Conservation (phyloP, 2,329 filamentous ascomycete species). For the Cylindrodendrum hubeiense region DNA sequence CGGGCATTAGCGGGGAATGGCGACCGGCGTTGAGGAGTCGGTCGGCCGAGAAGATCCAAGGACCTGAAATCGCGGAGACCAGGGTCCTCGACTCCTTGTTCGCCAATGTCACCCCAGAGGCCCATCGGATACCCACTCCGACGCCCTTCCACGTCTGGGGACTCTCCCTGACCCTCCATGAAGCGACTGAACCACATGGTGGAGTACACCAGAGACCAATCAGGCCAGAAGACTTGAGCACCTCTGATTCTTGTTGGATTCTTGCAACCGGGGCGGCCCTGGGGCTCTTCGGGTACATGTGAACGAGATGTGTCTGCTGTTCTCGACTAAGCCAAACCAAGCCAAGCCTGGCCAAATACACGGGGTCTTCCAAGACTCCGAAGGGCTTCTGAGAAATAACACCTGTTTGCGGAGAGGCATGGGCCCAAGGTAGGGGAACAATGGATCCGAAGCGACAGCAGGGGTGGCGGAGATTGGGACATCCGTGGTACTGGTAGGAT, state of each 20-base stretch:
- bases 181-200: constrained; percentile 6
- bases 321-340: background rate
- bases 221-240: background rate
- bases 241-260: background rate
- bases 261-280: background rate
- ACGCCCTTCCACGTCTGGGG: background rate
- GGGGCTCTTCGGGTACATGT: background rate
- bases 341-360: background rate
- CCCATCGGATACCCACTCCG: background rate
- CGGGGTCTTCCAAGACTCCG: background rate
- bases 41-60: constrained; percentile 14
- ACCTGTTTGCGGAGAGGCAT: background rate
- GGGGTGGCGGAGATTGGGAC: constrained; percentile 3
- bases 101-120: background rate
- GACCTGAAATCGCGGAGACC: background rate
- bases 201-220: background rate
- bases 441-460: constrained; percentile 7
- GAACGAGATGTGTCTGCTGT: background rate
- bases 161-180: background rate
- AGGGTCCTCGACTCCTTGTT: background rate
- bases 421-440: constrained; percentile 4
- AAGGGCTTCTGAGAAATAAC: background rate
- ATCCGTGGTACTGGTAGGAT: background rate
- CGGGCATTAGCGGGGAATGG: constrained; percentile 14
- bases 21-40: constrained; percentile 16